Conservation (phyloP, 2,329 filamentous ascomycete species). For the Aspergillus fructus region DNA sequence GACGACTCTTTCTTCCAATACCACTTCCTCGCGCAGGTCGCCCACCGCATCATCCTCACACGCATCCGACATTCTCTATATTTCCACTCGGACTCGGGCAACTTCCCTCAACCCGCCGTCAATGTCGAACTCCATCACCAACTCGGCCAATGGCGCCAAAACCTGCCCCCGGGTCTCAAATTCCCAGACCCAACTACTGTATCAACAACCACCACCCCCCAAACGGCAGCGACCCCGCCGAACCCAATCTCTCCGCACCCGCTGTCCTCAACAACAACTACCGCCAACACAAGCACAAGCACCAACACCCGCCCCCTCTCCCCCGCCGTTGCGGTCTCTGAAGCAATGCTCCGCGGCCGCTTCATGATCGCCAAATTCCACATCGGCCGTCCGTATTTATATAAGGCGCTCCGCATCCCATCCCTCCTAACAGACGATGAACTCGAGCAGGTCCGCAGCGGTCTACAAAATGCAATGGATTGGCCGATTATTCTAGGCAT, state of each 20-base stretch:
- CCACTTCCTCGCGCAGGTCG: constrained; percentile 57
- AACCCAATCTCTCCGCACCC: constrained; percentile 15
- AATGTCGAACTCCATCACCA: constrained; percentile 55
- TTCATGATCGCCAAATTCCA: constrained; percentile 42
- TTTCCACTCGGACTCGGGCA: constrained; percentile 48
- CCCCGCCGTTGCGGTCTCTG: constrained; percentile 35
- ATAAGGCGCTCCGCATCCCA: constrained; percentile 44
- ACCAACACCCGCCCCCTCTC: constrained; percentile 26
- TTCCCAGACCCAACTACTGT: constrained; percentile 36
- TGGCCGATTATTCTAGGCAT: constrained; percentile 41
- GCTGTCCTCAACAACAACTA: constrained; percentile 9
- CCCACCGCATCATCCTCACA: constrained; percentile 56
- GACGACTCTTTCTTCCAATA: constrained; percentile 58
- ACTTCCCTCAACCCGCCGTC: constrained; percentile 47
- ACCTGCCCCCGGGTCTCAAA: constrained; percentile 50
- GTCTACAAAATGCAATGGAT: constrained; percentile 42
- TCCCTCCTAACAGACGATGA: constrained; percentile 38
- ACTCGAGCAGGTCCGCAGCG: constrained; percentile 38
- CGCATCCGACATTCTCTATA: constrained; percentile 53
- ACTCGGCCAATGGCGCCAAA: constrained; percentile 55
- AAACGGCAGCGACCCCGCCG: constrained; percentile 21
- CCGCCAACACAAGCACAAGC: constrained; percentile 18
- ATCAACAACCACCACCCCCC: constrained; percentile 16
- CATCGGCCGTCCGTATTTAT: constrained; percentile 42
- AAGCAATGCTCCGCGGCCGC: constrained; percentile 39